Base-by-base conservation (phyloP, 768 basidiomycete species). In the Xerocomellus dryophilus region DNA sequence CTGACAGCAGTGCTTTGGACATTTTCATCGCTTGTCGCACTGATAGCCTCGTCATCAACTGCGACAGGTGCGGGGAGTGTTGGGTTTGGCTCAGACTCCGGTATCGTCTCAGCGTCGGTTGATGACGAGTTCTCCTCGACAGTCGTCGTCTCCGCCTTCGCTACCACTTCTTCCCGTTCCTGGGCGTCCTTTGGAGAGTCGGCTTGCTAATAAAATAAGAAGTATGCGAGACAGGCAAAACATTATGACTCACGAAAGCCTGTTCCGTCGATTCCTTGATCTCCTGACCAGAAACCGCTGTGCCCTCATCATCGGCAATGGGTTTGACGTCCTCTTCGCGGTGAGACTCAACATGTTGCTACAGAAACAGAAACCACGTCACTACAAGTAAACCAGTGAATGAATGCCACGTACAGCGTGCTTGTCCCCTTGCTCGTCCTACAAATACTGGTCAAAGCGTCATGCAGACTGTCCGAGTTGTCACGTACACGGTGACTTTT, bases 121-220 rank as follows among this genome's bases (percentile, higher is more conserved):
- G 14, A 25, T 5, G 42, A 14, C 47, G 54, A 48, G 17, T 2
- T 34, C 15, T 54, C 43, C 31, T 51, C 47, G 39, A 25, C 39
- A 25, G 54, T 20, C 21, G 55, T 31, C 20, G 7, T 35, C 23
- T 55, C 48, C 7, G 18, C 50, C 48, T 47, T 43, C 11, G 53
- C 62, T 34, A 60, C 58, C 20, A 11, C 57, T 34, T 64, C 66
- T 41, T 74, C 69, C 17, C 29, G 56, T 52, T 52, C 60, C 52
- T 68, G 61, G n/a, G 71, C 64, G 20, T 65, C 61, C 41, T 63
- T 71, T 15, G 71, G 68, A 45, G 73, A 64, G 53, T 73, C 73
- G 23, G 56, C 46, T 23, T 60, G 59, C 71, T 74, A 42, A 23
- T 21, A 34, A 49, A 54, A 55, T 61, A 32, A 58, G 34, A 41